Base-by-base conservation (phyloP, 1,139 yeast species). In the Yamadazyma conglobata region DNA sequence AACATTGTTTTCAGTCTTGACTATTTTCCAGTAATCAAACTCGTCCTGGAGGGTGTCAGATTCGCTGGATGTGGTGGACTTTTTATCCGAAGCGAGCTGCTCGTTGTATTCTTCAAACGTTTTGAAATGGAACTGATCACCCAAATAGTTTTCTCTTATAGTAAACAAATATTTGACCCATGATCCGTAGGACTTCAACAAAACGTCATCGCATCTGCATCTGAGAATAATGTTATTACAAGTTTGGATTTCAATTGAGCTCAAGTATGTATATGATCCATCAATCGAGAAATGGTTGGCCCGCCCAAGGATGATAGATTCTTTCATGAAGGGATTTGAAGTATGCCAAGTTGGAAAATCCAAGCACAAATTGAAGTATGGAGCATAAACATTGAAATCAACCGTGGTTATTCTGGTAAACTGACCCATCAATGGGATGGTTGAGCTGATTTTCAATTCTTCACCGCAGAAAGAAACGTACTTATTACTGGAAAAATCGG, bases 321-420 rank as follows among this genome's bases (percentile, higher is more conserved):
- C 65, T 30, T 69, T 70, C 59, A 83, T 55, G 43, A 89, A 91
- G 28, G 84, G 80, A 41, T 79, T 73, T 11, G 79, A 62, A 0
- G 97, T 88, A 49, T 87, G 94, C 95, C 97, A 91, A 0, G 91
- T 82, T 0, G 97, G 97, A 0, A 93, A 76, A 37, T 79, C 83
- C 5, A 89, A 56, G 1, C 73, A 62, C 28, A 89, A 49, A 32
- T 79, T 73, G 43, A 87, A 77, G 31, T 58, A 58, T 0, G 87
- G 77, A 0, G 95, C 82, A 22, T 45, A 44, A 2, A 87, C 45
- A 1, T 57, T 54, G 44, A 72, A 86, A 5, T 68, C 60, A 11
- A 86, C 66, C 0, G 75, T 69, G 3, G 79, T 77, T 6, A 73
- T 68, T 30, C 76, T 73, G 13, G 77, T 65, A 23, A 76, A 70